A percentile compares a stretch with the other conserved stretches of the same genome.
These are phyloP conservation scores for Barnettozyma sp. DNA, from an alignment of 805 yeast species.

Conservation along the genomic window DNA sequence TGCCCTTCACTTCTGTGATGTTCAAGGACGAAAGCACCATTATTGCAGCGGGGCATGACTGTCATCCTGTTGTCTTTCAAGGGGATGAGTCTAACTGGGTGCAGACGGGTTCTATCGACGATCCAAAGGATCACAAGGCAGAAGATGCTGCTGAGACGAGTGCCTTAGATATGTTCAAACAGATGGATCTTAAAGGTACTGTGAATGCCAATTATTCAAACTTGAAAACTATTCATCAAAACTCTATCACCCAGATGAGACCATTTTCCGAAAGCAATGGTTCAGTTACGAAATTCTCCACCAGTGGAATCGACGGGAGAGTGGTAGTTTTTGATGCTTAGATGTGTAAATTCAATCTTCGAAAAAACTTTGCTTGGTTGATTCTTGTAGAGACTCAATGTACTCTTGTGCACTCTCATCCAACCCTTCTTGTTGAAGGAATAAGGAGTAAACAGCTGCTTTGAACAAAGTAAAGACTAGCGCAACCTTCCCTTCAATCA, in stretches of 20 bases:
- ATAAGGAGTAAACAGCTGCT: slow-evolving; percentile 62
- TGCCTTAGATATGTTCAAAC: slow-evolving; percentile 90
- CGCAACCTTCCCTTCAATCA: slow-evolving; percentile 56
- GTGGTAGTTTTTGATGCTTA: slow-evolving; percentile 67
- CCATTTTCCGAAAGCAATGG: slow-evolving; percentile 36
- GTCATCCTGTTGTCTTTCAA: slow-evolving; percentile 80
- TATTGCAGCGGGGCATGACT: slow-evolving; percentile 87
- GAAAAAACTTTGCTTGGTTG: slow-evolving; percentile 18
- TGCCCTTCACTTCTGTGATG: slow-evolving; percentile 74
- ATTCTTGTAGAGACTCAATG: slow-evolving; percentile 16
- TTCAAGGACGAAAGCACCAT: slow-evolving; percentile 63
- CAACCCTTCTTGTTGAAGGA: slow-evolving; percentile 40
- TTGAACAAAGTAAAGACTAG: slow-evolving; percentile 60
- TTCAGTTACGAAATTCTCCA: slow-evolving; percentile 51
- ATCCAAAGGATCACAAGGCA: slow-evolving; percentile 47
- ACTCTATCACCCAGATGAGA: slow-evolving; percentile 68
- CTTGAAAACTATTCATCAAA: slow-evolving; percentile 80
- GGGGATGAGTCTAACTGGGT: slow-evolving; percentile 62
- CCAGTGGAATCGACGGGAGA: slow-evolving; percentile 89
- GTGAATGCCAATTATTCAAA: slow-evolving; percentile 40
- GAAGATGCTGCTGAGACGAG: slow-evolving; percentile 52
- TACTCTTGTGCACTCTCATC: slow-evolving; percentile 13
- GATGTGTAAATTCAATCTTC: slow-evolving; percentile 5
- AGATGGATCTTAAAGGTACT: slow-evolving; percentile 90
- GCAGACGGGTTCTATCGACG: slow-evolving; percentile 41